Evolutionary conservation across 495 filamentous ascomycete genomes (phyloP).

Genomic region (Cercophora newfieldiana): DNA sequence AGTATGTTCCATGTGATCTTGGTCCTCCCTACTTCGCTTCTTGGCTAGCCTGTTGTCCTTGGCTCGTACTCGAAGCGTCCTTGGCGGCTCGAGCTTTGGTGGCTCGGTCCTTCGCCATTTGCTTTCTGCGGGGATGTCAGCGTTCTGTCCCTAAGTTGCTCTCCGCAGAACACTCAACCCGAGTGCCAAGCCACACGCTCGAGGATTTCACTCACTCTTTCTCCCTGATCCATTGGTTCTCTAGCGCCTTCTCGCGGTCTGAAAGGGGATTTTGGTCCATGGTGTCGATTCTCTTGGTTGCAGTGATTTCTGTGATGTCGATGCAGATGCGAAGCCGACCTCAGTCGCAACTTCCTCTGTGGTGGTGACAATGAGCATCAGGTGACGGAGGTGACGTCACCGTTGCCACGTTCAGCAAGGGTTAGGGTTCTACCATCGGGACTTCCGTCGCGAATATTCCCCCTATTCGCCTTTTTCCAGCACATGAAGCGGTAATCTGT

Average conservation of each 20-base stretch:
- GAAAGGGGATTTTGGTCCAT: slow-evolving; percentile 35
- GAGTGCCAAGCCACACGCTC: neutral
- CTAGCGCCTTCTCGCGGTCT: slow-evolving; percentile 36
- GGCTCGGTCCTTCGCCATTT: slow-evolving; percentile 27
- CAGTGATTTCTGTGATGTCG: neutral
- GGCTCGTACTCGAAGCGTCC: neutral
- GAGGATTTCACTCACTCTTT: slow-evolving; percentile 28
- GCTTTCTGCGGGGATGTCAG: slow-evolving; percentile 15
- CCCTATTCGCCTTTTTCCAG: too few relatives aligned
- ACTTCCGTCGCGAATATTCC: too few relatives aligned
- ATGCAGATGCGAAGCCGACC: too few relatives aligned
- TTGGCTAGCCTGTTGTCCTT: neutral
- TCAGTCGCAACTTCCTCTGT: too few relatives aligned
- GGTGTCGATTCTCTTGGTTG: neutral
- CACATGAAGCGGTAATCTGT: too few relatives aligned
- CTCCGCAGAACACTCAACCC: too few relatives aligned
- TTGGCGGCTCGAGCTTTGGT: slow-evolving; percentile 16
- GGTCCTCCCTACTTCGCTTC: neutral
- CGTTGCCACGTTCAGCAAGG: neutral
- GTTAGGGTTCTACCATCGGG: neutral
- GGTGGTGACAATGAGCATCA: neutral
- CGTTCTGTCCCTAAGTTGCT: neutral
- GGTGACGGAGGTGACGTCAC: neutral
- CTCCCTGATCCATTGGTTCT: slow-evolving; percentile 35
- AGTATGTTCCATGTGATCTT: too few relatives aligned